Conservation (phyloP, 441 rosid genomes). For the Euphorbia schlechtendalii region DNA sequence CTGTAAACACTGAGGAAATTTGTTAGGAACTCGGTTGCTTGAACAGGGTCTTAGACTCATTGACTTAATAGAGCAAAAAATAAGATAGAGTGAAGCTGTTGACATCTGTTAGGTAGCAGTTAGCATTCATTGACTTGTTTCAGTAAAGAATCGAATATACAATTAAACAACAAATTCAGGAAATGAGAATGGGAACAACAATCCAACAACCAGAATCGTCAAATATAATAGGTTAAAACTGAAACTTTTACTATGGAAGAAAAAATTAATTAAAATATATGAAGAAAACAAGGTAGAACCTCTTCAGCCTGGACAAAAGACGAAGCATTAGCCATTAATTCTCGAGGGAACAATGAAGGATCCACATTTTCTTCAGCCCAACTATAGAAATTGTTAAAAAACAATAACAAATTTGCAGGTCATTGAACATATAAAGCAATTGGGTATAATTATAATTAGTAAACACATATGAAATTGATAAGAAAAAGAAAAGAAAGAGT, state of each 20-base stretch:
- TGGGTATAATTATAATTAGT: neutral
- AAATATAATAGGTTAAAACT: no score
- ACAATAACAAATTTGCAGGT: no score
- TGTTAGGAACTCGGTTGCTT: neutral
- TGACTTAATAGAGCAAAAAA: no score
- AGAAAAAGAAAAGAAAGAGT: neutral
- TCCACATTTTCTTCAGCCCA: slow-evolving; percentile 94
- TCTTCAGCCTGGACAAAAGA: slow-evolving; percentile 49
- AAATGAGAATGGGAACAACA: no score
- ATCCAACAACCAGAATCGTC: no score
- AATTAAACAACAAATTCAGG: no score
- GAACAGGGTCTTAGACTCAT: neutral
- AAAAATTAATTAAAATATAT: neutral
- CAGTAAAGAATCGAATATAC: no score
- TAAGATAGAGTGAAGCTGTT: neutral
- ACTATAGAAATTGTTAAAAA: slow-evolving; percentile 28
- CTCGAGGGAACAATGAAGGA: slow-evolving; percentile 78
- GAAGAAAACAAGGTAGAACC: slow-evolving; percentile 27
- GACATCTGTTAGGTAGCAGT: no score
- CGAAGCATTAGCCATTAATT: slow-evolving; percentile 69
- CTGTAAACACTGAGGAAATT: neutral
- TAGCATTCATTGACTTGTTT: no score
- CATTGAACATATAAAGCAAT: no score
- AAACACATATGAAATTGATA: neutral
- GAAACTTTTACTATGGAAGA: no score